Evolutionary conservation across 148 eudicot species (phyloP).

Genomic region (Polygonum maritimum): DNA sequence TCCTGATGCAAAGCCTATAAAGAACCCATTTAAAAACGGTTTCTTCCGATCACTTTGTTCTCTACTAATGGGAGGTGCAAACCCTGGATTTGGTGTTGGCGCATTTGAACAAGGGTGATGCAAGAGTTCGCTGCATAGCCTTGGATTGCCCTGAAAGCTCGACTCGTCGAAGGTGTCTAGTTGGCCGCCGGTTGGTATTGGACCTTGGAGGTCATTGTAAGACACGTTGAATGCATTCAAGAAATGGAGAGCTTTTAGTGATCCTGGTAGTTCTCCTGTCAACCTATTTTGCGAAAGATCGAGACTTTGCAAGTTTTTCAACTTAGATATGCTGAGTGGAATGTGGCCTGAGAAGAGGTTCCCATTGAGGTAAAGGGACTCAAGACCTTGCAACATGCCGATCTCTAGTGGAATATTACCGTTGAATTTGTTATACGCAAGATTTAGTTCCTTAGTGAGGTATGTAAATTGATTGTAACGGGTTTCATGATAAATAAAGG

Average conservation of each 20-base stretch:
- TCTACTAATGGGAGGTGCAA: neutral
- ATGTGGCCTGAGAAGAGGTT: conserved; percentile 60
- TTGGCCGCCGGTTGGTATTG: conserved; percentile 51
- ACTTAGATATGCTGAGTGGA: conserved; percentile 52
- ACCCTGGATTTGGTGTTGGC: neutral
- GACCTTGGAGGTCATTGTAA: conserved; percentile 47
- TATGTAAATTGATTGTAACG: conserved; percentile 20
- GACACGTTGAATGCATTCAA: conserved; percentile 44
- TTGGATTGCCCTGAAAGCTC: conserved; percentile 22
- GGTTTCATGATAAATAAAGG: neutral
- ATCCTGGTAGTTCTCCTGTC: conserved; percentile 61
- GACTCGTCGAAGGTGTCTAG: conserved; percentile 31
- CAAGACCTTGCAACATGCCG: conserved; percentile 47
- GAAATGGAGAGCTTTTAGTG: conserved; percentile 43
- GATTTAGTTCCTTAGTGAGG: conserved; percentile 28
- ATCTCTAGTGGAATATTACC: conserved; percentile 59
- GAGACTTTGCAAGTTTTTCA: conserved; percentile 48
- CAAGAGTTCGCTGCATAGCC: conserved; percentile 19
- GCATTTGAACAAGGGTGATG: neutral
- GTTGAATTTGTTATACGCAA: conserved; percentile 41
- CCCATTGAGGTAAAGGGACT: conserved; percentile 43
- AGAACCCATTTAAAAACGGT: neutral
- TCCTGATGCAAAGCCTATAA: neutral
- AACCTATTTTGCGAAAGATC: conserved; percentile 58
- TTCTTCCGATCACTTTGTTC: neutral